These are phyloP conservation scores for Coniochaeta sp. DNA, from an alignment of 2,329 filamentous ascomycete species.

Conservation along the genomic window DNA sequence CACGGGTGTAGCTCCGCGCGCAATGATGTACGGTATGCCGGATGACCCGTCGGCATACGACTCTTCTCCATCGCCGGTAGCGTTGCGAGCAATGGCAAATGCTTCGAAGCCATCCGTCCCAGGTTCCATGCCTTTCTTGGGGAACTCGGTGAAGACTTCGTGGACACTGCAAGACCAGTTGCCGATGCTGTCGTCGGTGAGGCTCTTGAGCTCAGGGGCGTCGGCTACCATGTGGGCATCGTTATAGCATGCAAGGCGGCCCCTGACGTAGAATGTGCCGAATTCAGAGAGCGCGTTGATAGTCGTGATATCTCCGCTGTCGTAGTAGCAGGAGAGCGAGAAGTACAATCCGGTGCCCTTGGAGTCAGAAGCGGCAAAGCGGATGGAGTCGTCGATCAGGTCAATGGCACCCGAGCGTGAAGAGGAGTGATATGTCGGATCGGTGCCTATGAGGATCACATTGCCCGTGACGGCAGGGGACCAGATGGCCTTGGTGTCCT, in stretches of 20 bases:
- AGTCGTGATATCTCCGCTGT: constrained; percentile 11
- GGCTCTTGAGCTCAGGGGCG: constrained; percentile 21
- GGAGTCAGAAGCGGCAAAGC: constrained; percentile 23
- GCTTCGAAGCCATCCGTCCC: constrained; percentile 26
- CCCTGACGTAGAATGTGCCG: constrained; percentile 30
- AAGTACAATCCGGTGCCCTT: constrained; percentile 31
- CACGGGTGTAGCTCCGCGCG: constrained; percentile 30
- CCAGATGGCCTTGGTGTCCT: constrained; percentile 30
- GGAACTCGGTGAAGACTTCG: constrained; percentile 30
- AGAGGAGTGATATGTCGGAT: constrained; percentile 24
- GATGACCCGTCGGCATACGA: constrained; percentile 26
- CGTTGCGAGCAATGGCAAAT: constrained; percentile 30
- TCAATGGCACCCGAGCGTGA: constrained; percentile 22
- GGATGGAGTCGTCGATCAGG: constrained; percentile 30
- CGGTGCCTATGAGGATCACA: constrained; percentile 33
- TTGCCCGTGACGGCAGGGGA: constrained; percentile 32
- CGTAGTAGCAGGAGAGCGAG: constrained; percentile 35
- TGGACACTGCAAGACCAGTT: constrained; percentile 35
- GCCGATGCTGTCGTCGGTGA: constrained; percentile 29
- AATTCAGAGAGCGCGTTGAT: constrained; percentile 23
- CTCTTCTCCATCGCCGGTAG: constrained; percentile 23
- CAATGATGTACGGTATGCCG: constrained; percentile 34
- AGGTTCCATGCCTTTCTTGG: constrained; percentile 19
- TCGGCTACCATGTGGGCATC: constrained; percentile 31
- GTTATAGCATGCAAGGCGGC: constrained; percentile 31